Evolutionary conservation across 345 rosid species (phyloP), one percentile per base, ranked within the genome.

Genomic region (Raphanus sativus): DNA sequence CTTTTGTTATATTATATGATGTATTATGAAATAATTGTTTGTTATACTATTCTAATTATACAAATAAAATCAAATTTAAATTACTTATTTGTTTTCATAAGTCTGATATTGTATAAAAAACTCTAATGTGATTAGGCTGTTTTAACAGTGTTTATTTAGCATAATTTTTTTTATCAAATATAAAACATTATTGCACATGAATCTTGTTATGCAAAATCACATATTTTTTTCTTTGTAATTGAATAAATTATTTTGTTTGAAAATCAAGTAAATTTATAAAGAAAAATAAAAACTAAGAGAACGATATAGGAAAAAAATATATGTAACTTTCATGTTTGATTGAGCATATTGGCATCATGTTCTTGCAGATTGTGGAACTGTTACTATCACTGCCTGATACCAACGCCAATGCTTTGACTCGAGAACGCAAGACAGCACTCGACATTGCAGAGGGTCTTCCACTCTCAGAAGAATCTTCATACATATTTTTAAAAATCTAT

Each of bases 381-480:
- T 79, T 95, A 85, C 72, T 95, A 75, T 82, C 75, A 38, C 94
- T 92, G 16, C 98, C 91, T 7, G 97, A 95, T 67, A 90, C 87
- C 48, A 92, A 91, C 17, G 96, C 94, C 30, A 95, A 95, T 83
- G 96, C 96, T 34, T 79, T 86, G 68, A 95, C 87, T 13, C 87
- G 98, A 78, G 99, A 95, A 77, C 94, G 83, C 73, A 90, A 95
- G 86, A 95, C 99, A 56, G 94, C 99, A 13, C 87, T 95, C 0
- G 99, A 95, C 86, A 87, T 95, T 77, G 99, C 97, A 5, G 98
- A 95, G 74, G 90, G 78, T 79, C 98, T 92, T 82, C 90, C 94
- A 24, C 87, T 82, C 59, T 95, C 97, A 13, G 91, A 84, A 76
- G 96, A 95, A 71, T 93, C 99, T 7, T 73, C 89, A 9, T 89